A percentile compares a stretch with the other conserved stretches of the same genome.
Conservation (phyloP, 2,329 filamentous ascomycete species). For the Pyrenophora graminea region DNA sequence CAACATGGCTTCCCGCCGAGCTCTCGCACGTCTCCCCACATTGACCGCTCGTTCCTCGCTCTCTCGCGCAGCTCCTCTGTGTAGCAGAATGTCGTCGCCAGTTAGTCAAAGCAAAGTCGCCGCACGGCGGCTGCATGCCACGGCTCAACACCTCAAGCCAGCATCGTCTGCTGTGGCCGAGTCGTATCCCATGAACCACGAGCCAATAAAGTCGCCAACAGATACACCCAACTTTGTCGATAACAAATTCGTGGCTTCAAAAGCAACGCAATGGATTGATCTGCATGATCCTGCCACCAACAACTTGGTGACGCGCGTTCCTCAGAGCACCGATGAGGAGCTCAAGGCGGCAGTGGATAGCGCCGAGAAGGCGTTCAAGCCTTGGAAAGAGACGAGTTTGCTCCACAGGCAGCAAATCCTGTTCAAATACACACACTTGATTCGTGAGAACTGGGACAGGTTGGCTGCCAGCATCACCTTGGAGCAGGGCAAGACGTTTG, state of each 20-base stretch:
- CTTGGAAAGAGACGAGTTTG: conserved; percentile 73
- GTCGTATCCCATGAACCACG: conserved; percentile 71
- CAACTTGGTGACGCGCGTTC: conserved; percentile 80
- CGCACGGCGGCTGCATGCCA: conserved; percentile 58
- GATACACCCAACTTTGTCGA: conserved; percentile 82
- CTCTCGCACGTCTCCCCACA: conserved; percentile 49
- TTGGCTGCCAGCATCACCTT: conserved; percentile 83
- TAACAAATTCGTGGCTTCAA: conserved; percentile 74
- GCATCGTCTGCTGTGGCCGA: conserved; percentile 57
- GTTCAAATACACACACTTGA: conserved; percentile 81
- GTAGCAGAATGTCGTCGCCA: conserved; percentile 47
- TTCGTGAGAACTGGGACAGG: conserved; percentile 83
- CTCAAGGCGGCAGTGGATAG: conserved; percentile 75
- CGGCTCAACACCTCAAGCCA: conserved; percentile 56
- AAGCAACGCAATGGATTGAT: conserved; percentile 74
- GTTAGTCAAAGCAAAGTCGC: conserved; percentile 47
- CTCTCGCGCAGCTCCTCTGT: conserved; percentile 42
- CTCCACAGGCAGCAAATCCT: conserved; percentile 80
- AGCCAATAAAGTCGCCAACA: conserved; percentile 67
- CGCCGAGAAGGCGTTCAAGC: conserved; percentile 74
- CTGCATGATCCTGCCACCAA: conserved; percentile 83
- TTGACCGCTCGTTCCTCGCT: conserved; percentile 46
- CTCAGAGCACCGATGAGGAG: conserved; percentile 78
- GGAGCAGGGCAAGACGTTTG: conserved; percentile 87
- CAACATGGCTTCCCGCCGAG: conserved; percentile 53